Evolutionary conservation across 1,139 yeast species (phyloP), one percentile per base, ranked within the genome.

Genomic region (Meyerozyma sp.): DNA sequence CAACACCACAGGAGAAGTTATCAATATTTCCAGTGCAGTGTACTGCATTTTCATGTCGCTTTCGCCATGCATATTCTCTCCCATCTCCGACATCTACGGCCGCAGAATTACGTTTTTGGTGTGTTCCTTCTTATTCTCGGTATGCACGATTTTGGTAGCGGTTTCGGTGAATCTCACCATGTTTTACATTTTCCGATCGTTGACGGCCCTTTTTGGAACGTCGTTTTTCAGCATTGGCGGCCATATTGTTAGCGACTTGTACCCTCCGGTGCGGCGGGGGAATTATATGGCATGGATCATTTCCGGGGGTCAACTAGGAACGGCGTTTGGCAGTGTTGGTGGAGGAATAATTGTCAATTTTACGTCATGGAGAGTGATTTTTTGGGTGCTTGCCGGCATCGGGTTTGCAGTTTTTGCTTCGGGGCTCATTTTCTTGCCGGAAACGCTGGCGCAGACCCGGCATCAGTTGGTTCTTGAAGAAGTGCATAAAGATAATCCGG

Each of bases 41-140:
- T 77, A 70, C 51, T 72, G 73, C 55, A 50, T 75, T 1, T 65
- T 71, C 50, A 77, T 77, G 81, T 72, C 79, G 5, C 43, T 73
- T 1, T 70, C 81, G 0, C 81, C 82, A 1, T 66, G 77, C 47
- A 34, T 76, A 3, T 61, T 72, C 45, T 67, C 75, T 1, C 82
- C 82, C 5, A 56, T 75, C 42, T 68, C 75, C 16, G 73, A 75
- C 38, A 66, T 75, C 3, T 78, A 77, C 51, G 83, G 83, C 1
- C 61, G 79, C 40, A 59, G 71, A 45, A 57, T 63, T 16, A 59
- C 69, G 18, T 73, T 77, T 52, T 42, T 77, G 11, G 41, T 65
- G 3, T 71, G 78, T 47, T 48, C 66, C 8, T 39, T 58, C 2
- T 46, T 64, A 8, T 72, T 65, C 43, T 46, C 66, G 5, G 42